Evolutionary conservation across 139 green algal species (phyloP).

Genomic region (Chlorella sp.): DNA sequence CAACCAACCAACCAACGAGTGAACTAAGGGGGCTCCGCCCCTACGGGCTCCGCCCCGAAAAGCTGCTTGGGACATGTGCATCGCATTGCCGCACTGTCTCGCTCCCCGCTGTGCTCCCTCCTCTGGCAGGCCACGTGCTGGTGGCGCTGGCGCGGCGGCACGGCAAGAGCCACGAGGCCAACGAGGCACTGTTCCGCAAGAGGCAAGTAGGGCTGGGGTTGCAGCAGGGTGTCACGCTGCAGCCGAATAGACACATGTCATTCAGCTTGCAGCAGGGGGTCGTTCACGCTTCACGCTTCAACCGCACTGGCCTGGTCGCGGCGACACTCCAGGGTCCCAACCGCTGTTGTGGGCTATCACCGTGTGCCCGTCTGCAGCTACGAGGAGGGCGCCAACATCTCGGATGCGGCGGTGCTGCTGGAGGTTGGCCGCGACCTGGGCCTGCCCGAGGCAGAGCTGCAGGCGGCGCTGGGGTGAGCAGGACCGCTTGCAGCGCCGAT

Average conservation of each 20-base stretch:
- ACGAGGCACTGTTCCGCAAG: constrained; percentile 11
- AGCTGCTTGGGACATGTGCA: no score
- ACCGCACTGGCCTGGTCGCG: not conserved
- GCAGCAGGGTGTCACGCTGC: not conserved
- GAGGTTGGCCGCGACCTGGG: constrained; percentile 24
- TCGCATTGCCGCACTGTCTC: no score
- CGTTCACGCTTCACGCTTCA: not conserved
- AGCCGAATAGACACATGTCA: not conserved
- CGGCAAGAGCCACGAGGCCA: constrained; percentile 8
- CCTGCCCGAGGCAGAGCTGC: constrained; percentile 18
- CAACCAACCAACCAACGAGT: no score
- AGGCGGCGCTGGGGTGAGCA: constrained; percentile 16
- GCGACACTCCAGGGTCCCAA: not conserved
- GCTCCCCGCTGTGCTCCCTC: no score
- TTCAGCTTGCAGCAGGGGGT: not conserved
- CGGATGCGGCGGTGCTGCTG: not conserved
- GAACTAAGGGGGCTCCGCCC: no score
- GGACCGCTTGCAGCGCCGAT: not conserved
- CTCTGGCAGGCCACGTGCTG: constrained; percentile 19
- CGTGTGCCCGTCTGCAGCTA: not conserved
- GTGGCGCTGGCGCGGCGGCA: constrained; percentile 16
- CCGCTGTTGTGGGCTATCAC: no score
- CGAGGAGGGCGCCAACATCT: constrained; percentile 25
- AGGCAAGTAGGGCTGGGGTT: not conserved
- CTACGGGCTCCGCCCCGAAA: no score